Base-by-base conservation (phyloP, 208 protist genomes). In the Crithidia fasciculata region DNA sequence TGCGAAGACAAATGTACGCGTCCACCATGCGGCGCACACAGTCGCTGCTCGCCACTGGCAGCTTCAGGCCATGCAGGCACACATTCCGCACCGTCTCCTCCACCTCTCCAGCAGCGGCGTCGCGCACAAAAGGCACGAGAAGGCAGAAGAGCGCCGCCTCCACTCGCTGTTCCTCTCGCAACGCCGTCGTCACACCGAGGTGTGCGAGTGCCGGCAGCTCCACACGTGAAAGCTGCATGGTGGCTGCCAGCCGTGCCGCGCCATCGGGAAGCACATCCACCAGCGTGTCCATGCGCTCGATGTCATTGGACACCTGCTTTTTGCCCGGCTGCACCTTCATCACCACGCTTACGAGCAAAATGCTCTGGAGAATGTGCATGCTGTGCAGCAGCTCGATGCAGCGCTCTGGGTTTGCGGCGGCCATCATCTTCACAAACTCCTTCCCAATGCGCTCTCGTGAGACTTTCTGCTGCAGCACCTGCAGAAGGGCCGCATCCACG, bases 381-480 rank as follows among this genome's bases (percentile, higher is more conserved):
- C 72, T 5, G 44, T 84, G 69, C 36, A 96, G 81, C 8, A 92
- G 44, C 6, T 86, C 79, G 8, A 95, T 72, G 80, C 89, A 96
- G 47, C 71, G 84, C 53, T 86, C 83, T 9, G 88, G 82, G n/a
- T 72, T 52, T 6, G 82, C 47, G 18, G 82, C 80, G 1, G 79
- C 72, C 49, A 95, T 64, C 92, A 96, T 96, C 75, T 96, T 96
- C 49, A 63, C 71, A 37, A 95, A 74, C 82, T 96, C 92, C 68
- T 90, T 96, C 8, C 92, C 90, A 47, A 95, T 80, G 44, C 92
- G 89, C 60, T 96, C 92, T 0, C 92, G 82, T 44, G 92, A 96
- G 9, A 96, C 92, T 56, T 96, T 96, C 36, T 76, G 60, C n/a
- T 72, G 76, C 37, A 96, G 71, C 61, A 85, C 78, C 2, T 87